Base-by-base conservation (phyloP, 495 filamentous ascomycete genomes). In the Hypoxylon cercidicola region DNA sequence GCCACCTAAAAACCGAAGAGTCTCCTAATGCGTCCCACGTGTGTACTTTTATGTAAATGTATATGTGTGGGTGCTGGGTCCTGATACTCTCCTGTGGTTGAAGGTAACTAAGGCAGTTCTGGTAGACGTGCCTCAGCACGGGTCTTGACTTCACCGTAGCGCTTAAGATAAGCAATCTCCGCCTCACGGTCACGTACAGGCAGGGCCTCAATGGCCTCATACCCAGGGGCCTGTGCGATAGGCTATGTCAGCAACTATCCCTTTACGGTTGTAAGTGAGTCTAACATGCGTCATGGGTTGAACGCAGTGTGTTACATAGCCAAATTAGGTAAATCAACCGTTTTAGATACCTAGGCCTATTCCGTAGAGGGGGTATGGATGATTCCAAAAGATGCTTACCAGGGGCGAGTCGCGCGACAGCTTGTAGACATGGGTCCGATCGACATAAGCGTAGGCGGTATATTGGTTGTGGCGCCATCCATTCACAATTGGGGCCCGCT, bases 381-480 rank as follows among this genome's bases (percentile, higher is more conserved):
- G 35, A 39, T 39, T 39, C 35, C 4, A 39, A 39, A 41, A 41
- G 39, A 12, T 41, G n/a, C 39, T 41, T 41, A 41, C 39, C n/a
- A 41, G 39, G 39, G 39, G 39, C 39, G 39, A 41, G 39, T 41
- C 39, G n/a, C 39, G 39, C 39, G 39, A 41, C 5, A 41, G n/a
- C 39, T 41, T 41, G 39, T 41, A 41, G 39, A 41, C 39, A 41
- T 41, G 39, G 39, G 39, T 41, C 3, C 12, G 15, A 16, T 41
- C 8, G 13, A 16, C 8, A 41, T 6, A 6, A 41, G 39, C 39
- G n/a, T 41, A 3, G 39, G 39, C 39, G 1, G 39, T 15, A 15
- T 4, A 41, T 13, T 41, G 13, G 13, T 2, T 16, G 13, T 41
- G 39, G 39, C 39, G 39, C 39, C 12, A 6, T 13, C n/a, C 39